Conservation (phyloP, 306 rosid species). For the Alnus rubra region DNA sequence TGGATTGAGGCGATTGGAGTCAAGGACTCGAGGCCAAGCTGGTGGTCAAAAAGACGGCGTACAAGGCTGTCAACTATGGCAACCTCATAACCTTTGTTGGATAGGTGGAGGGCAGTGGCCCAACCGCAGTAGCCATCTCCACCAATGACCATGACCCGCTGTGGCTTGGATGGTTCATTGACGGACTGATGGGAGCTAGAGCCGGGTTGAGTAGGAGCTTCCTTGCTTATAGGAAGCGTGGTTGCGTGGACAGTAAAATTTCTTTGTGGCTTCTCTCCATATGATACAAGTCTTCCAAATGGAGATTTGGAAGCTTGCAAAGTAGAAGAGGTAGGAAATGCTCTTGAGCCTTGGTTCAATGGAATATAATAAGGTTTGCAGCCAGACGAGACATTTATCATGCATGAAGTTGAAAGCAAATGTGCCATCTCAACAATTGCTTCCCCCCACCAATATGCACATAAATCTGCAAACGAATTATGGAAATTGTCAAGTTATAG, state of each 20-base stretch:
- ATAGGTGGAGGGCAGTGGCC: slow-evolving; percentile 98
- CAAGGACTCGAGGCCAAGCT: slow-evolving; percentile 81
- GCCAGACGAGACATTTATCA: slow-evolving; percentile 51
- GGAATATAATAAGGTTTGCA: slow-evolving; percentile 50
- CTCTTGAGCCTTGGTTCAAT: slow-evolving; percentile 36
- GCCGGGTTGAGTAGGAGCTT: slow-evolving; percentile 56
- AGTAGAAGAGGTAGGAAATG: slow-evolving; percentile 39
- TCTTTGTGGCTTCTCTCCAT: slow-evolving; percentile 40
- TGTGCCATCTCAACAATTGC: slow-evolving; percentile 59
- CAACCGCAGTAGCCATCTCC: slow-evolving; percentile 99
- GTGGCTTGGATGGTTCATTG: slow-evolving; percentile 53
- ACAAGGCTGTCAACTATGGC: slow-evolving; percentile 89
- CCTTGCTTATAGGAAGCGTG: slow-evolving; percentile 54
- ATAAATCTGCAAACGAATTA: slow-evolving; percentile 40
- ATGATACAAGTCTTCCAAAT: slow-evolving; percentile 46
- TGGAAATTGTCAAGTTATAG: slow-evolving; percentile 1
- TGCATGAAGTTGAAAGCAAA: slow-evolving; percentile 71
- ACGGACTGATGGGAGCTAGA: slow-evolving; percentile 31
- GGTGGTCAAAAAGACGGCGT: slow-evolving; percentile 90
- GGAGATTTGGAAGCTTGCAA: slow-evolving; percentile 43
- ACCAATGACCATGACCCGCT: slow-evolving; percentile 86
- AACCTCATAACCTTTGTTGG: slow-evolving; percentile 90
- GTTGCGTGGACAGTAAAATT: slow-evolving; percentile 44
- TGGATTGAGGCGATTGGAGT: slow-evolving; percentile 91
- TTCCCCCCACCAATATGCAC: slow-evolving; percentile 18